Conservation (phyloP, 306 rosid genomes). For the Comarum palustre region DNA sequence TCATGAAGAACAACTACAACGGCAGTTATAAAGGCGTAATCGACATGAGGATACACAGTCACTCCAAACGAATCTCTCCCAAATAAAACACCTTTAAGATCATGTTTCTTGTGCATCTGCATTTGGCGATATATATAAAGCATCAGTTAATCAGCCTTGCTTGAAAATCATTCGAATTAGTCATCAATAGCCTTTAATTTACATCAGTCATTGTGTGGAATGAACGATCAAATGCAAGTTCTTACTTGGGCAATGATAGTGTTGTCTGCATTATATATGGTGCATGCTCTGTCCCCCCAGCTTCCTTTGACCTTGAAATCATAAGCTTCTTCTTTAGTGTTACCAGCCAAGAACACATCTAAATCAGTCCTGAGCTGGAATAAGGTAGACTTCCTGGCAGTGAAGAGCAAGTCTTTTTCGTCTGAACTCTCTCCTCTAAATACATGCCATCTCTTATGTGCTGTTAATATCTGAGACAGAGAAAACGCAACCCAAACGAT, state of each 20-base stretch:
- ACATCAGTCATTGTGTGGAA: no score
- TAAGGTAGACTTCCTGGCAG: slow-evolving; percentile 27
- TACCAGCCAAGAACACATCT: slow-evolving; percentile 42
- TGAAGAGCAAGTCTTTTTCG: slow-evolving; percentile 33
- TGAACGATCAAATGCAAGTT: no score
- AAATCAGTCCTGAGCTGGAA: slow-evolving; percentile 29
- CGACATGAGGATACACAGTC: slow-evolving; percentile 44
- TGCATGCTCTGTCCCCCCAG: slow-evolving; percentile 40
- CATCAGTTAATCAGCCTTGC: no score
- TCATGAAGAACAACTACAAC: slow-evolving; percentile 42
- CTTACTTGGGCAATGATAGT: slow-evolving; percentile 40
- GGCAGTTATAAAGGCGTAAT: slow-evolving; percentile 45
- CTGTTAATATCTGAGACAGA: slow-evolving; percentile 28
- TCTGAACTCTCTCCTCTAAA: slow-evolving; percentile 46
- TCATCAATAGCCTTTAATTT: no score
- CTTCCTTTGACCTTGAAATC: slow-evolving; percentile 50
- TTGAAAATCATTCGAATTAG: no score
- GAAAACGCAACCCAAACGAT: not conserved
- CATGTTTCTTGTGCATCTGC: slow-evolving; percentile 52
- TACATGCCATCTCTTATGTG: slow-evolving; percentile 44
- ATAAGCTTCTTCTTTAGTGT: slow-evolving; percentile 18
- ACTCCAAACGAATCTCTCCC: slow-evolving; percentile 44
- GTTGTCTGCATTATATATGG: slow-evolving; percentile 23
- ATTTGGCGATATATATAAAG: not conserved
- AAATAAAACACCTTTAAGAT: slow-evolving; percentile 23